These are phyloP conservation scores for Coffea humblotiana DNA, from an alignment of 305 asterid species.

Conservation along the genomic window DNA sequence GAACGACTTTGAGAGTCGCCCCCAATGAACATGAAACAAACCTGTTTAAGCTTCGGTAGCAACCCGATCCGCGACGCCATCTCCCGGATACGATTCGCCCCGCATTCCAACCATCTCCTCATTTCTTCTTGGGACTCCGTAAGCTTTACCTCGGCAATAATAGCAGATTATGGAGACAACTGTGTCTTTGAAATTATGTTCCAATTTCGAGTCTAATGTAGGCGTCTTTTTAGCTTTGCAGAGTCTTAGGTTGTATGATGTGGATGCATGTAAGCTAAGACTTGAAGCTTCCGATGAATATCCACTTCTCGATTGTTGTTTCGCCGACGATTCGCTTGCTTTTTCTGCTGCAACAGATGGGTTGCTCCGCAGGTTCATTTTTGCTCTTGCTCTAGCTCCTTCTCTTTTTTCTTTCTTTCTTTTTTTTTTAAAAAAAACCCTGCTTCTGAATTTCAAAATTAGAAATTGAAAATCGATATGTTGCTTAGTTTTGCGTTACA, in stretches of 20 bases:
- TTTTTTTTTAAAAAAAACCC: no score
- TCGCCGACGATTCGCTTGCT: conserved; percentile 58
- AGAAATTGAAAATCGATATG: no score
- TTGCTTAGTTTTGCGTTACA: no score
- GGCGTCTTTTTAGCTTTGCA: conserved; percentile 24
- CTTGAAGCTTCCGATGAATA: conserved; percentile 48
- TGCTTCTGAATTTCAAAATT: no score
- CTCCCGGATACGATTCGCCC: conserved; percentile 82
- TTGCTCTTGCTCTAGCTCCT: neutral
- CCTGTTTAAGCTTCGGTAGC: conserved; percentile 36
- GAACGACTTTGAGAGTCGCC: no score
- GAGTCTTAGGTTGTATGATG: conserved; percentile 80
- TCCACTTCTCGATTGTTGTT: conserved; percentile 81
- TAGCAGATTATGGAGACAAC: no score
- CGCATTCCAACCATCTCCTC: conserved; percentile 66
- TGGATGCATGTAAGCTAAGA: conserved; percentile 56
- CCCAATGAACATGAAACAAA: conserved; percentile 39
- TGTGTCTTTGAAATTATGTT: no score
- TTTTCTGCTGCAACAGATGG: conserved; percentile 72
- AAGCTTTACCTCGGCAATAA: conserved; percentile 19
- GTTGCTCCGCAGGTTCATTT: conserved; percentile 59
- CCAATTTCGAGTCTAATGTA: no score
- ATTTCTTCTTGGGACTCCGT: conserved; percentile 93
- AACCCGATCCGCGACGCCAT: conserved; percentile 67
- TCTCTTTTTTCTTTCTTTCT: neutral